Percentiles rank a stretch among this genome's conserved stretches.
Evolutionary conservation across 768 basidiomycete species (phyloP).

Genomic region (Mycena filopes): DNA sequence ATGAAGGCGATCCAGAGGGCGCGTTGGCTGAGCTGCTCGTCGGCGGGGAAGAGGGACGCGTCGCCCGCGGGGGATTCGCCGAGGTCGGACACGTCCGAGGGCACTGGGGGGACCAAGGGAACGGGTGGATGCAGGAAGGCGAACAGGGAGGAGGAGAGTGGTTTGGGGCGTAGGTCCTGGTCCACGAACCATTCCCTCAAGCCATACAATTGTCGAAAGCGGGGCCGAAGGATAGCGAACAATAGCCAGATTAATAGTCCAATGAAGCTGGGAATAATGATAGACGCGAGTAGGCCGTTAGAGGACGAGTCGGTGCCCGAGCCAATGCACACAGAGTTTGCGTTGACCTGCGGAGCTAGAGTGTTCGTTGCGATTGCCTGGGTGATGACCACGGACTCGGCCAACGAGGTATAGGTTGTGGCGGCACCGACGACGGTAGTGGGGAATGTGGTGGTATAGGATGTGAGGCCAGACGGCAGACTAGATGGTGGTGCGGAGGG

Average conservation of each 20-base stretch:
- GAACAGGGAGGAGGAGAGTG: conserved; percentile 65
- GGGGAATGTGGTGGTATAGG: conserved; percentile 27
- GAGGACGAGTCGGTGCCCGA: conserved; percentile 71
- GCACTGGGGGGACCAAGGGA: conserved; percentile 69
- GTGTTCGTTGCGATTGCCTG: conserved; percentile 20
- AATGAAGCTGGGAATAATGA: conserved; percentile 65
- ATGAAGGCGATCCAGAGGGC: conserved; percentile 73
- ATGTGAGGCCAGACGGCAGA: conserved; percentile 22
- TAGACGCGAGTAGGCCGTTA: conserved; percentile 67
- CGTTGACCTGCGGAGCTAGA: conserved; percentile 8
- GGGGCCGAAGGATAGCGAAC: conserved; percentile 76
- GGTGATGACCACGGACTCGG: conserved; percentile 28
- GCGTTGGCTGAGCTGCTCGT: conserved; percentile 80
- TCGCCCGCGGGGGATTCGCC: conserved; percentile 61
- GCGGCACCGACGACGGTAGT: conserved; percentile 25
- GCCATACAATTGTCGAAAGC: conserved; percentile 76
- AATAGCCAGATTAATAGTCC: conserved; percentile 76
- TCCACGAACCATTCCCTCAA: conserved; percentile 83
- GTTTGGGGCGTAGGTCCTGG: conserved; percentile 66
- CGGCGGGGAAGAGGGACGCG: conserved; percentile 73
- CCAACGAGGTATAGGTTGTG: conserved; percentile 28
- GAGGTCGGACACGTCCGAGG: conserved; percentile 65
- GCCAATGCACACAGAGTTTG: conserved; percentile 67
- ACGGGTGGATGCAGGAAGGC: conserved; percentile 79
- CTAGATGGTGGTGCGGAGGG: neutral